phyloP scores from a whole-genome alignment of 352 stramenopile genomes.

The Phytophthora fragariae region DNA sequence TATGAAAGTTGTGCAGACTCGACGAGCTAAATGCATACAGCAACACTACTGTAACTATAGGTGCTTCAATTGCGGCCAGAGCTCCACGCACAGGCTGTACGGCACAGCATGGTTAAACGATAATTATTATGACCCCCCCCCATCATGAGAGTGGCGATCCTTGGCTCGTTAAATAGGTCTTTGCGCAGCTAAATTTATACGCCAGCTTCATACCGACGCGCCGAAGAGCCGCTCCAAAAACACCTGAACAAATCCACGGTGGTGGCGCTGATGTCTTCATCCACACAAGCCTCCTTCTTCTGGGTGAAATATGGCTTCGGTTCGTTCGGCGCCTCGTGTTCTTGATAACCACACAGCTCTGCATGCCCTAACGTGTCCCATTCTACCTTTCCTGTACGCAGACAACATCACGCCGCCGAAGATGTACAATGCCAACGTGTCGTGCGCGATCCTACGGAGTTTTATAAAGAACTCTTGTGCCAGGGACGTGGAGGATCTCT shows the following conservation, averaged over 20 bases:
- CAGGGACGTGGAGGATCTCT: constrained; percentile 75
- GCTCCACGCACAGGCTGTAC: too few species aligned
- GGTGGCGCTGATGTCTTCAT: constrained; percentile 15
- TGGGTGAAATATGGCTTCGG: constrained; percentile 88
- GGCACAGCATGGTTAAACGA: too few species aligned
- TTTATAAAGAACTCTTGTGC: constrained; percentile 74
- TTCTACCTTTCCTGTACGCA: constrained; percentile 7
- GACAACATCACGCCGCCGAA: constrained; percentile 64
- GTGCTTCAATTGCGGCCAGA: too few species aligned
- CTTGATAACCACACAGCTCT: neutral
- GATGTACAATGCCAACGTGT: constrained; percentile 85
- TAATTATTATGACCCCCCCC: too few species aligned
- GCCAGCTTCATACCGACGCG: neutral
- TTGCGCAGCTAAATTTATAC: too few species aligned
- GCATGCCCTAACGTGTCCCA: neutral
- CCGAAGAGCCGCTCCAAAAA: constrained; percentile 11
- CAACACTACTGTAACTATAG: too few species aligned
- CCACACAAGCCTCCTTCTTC: constrained; percentile 53
- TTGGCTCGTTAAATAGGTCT: neutral
- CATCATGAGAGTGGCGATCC: too few species aligned
- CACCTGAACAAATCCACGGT: neutral
- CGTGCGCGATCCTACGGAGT: constrained; percentile 71
- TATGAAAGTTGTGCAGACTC: too few species aligned
- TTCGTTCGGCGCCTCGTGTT: constrained; percentile 27
- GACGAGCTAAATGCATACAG: too few species aligned